Base-by-base conservation (phyloP, 495 filamentous ascomycete genomes). In the Rhypophila decipiens region DNA sequence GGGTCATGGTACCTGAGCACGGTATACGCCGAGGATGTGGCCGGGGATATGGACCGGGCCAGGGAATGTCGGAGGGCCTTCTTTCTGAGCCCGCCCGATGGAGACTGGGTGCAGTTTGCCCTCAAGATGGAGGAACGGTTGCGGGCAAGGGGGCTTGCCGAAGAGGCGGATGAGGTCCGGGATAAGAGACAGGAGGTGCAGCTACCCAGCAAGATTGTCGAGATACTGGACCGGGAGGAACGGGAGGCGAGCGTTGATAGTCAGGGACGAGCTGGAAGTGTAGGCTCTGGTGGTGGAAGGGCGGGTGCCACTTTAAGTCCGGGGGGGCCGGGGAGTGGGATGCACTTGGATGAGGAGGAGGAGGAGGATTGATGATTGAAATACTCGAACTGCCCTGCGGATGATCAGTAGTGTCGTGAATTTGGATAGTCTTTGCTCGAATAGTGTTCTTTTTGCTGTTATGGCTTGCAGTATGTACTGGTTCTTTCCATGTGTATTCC, bases 21-120 rank as follows among this genome's bases (percentile, higher is more conserved):
- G 0, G 3, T 51, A 15, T 43, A 39, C 17, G 42, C 44, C 1
- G 23, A 29, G 22, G 20, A n/a, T 5, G 27, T 35, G 19, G 3
- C 10, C 1, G 42, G 38, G 3, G 34, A 51, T 15, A 20, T 8
- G 11, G 12, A 24, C 0, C 17, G 15, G 20, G 31, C 33, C 5
- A 11, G 4, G 10, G 38, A 39, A 15, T 47, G 38, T 18, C 11
- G 18, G 10, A 8, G 13, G 9, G 19, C 1, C 19, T 55, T 55
- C 36, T 19, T 55, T n/a, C 13, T 11, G 2, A 39, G 47, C 1
- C 44, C 52, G 23, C 8, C 29, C 2, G 52, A 51, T 2, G 52
- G 43, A 7, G 47, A 47, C 21, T 55, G 52, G 52, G 42, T 47
- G 34, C 52, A 55, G 22, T 47, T 51, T 36, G 47, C 52, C 10